Conservation (phyloP, 306 rosid genomes). For the Ochetophila trinervis region DNA sequence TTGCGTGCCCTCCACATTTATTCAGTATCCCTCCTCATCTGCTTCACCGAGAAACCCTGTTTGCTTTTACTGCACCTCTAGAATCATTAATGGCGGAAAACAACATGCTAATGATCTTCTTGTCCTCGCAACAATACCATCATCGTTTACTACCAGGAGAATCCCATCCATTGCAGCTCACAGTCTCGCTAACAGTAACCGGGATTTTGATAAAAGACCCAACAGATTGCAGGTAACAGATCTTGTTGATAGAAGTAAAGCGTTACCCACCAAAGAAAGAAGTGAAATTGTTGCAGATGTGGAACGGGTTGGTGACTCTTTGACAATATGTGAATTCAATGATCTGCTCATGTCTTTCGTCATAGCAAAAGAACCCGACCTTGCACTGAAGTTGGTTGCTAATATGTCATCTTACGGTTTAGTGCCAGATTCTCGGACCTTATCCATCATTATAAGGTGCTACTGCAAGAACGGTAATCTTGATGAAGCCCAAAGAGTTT, state of each 20-base stretch:
- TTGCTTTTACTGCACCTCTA: constrained; percentile 15
- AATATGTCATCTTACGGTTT: constrained; percentile 35
- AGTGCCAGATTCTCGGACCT: constrained; percentile 54
- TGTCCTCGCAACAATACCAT: background rate
- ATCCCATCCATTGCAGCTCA: background rate
- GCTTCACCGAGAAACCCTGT: constrained; percentile 9
- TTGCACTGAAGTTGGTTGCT: constrained; percentile 40
- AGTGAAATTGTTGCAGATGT: constrained; percentile 19
- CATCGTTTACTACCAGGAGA: background rate
- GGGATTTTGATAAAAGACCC: constrained; percentile 22
- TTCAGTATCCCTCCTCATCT: constrained; percentile 25
- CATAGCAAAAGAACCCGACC: constrained; percentile 24
- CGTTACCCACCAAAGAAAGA: constrained; percentile 28
- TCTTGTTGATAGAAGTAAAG: constrained; percentile 30
- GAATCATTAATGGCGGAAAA: constrained; percentile 16
- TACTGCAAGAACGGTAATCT: constrained; percentile 47
- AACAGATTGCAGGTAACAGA: constrained; percentile 24
- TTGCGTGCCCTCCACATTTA: constrained; percentile 19
- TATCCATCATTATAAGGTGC: constrained; percentile 53
- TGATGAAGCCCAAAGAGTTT: constrained; percentile 49
- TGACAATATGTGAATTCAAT: constrained; percentile 45
- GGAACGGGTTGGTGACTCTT: constrained; percentile 23
- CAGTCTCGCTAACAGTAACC: background rate
- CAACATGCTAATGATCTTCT: constrained; percentile 22
- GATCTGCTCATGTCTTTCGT: constrained; percentile 50